Base-by-base conservation (phyloP, 2,329 filamentous ascomycete species). In the Passalora sequoiae region DNA sequence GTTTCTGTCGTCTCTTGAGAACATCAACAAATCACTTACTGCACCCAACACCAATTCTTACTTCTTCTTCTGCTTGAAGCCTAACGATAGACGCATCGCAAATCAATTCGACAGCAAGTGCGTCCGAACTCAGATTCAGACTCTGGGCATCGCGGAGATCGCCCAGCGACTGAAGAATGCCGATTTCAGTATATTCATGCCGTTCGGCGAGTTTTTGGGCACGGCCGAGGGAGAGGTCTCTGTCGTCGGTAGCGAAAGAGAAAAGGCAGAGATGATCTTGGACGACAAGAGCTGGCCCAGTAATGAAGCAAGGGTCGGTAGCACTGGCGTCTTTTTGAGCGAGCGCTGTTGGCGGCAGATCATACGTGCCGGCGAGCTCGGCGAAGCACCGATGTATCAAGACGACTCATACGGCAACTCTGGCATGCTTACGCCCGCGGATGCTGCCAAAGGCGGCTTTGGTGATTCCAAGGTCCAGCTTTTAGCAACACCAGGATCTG, bases 21-120 rank as follows among this genome's bases (percentile, higher is more conserved):
- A 92, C 47, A 86, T 98, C 44, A 94, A 83, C 46, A 89, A 91
- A 57, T 89, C 88, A 2, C 73, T 98, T 32, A 84, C 81, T 2
- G 81, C 86, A 2, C 78, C 83, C 3, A 86, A 89, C 60, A 86
- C 89, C 8, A 98, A 98, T 60, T 80, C 85, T 1, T 98, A 98
- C 67, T 97, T 96, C 57, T 79, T 98, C 32, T 96, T 98, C 67
- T 98, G 92, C 60, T 69, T 98, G 51, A 98, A 98, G 68, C 91
- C 92, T 16, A 98, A 98, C 57, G 92, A 98, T 63, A 80, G 92
- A 40, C 82, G 92, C 38, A 98, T 98, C 54, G 91, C 92, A 49
- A 98, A 98, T 56, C 92, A 98, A 61, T 98, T 97, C 58, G 92
- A 98, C 66, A 96, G 89, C 76, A 97, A 97, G 67, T 98, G 92